phyloP scores from a whole-genome alignment of 768 basidiomycete species.

The Rhizopogon sp. region DNA sequence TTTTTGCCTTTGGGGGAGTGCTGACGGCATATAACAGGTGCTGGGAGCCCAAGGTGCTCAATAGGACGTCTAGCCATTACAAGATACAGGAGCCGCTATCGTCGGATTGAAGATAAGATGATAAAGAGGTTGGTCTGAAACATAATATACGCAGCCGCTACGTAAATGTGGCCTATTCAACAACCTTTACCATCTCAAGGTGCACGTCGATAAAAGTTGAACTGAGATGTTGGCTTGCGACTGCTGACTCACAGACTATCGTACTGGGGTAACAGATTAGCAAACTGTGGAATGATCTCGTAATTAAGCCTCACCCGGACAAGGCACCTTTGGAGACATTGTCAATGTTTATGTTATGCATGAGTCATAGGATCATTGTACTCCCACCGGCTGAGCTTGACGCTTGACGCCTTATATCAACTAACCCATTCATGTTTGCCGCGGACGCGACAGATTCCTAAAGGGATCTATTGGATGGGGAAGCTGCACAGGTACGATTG shows the following conservation, averaged over 20 bases:
- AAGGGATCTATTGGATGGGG: no score
- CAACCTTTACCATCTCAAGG: conserved; percentile 74
- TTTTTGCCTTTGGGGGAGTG: not conserved
- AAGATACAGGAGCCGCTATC: conserved; percentile 68
- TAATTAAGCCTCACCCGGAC: conserved; percentile 65
- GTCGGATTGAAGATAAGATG: conserved; percentile 57
- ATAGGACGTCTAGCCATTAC: conserved; percentile 72
- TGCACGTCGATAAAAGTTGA: conserved; percentile 64
- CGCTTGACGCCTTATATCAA: no score
- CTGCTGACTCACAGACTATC: not conserved
- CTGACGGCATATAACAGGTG: conserved; percentile 39
- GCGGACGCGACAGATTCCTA: no score
- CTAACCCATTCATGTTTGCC: no score
- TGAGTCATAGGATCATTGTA: not conserved
- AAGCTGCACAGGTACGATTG: no score
- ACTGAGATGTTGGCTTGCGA: not conserved
- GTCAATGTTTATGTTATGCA: conserved; percentile 65
- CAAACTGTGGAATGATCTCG: conserved; percentile 65
- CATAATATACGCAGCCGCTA: conserved; percentile 43
- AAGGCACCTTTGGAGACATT: conserved; percentile 73
- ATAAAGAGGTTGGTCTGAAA: conserved; percentile 55
- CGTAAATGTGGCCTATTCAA: conserved; percentile 76
- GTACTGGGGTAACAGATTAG: no score
- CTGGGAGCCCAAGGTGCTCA: conserved; percentile 76
- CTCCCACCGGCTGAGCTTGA: no score